Evolutionary conservation across 1,139 yeast species (phyloP).

Genomic region (Magnusiomyces tetraspermus): DNA sequence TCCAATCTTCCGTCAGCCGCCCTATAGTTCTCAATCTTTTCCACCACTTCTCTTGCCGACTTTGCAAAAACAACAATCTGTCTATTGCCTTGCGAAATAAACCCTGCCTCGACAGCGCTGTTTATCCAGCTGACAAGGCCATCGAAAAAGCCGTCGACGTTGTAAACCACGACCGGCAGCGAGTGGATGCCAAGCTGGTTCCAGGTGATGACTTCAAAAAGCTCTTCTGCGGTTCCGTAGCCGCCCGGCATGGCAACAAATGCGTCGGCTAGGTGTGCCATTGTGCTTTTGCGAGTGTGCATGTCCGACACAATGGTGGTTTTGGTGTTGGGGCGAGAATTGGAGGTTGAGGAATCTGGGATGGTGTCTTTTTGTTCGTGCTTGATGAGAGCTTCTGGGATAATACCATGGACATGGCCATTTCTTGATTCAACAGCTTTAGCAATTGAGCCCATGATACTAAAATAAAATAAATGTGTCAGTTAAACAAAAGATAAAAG

Average conservation of each 20-base stretch:
- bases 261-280: slow-evolving; percentile 80
- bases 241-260: slow-evolving; percentile 91
- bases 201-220: slow-evolving; percentile 88
- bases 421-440: slow-evolving; percentile 53
- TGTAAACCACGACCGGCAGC: slow-evolving; percentile 70
- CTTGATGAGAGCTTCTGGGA: slow-evolving; percentile 71
- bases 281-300: slow-evolving; percentile 81
- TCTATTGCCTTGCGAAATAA: slow-evolving; percentile 59
- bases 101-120: slow-evolving; percentile 43
- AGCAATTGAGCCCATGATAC: slow-evolving; percentile 83
- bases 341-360: slow-evolving; percentile 61
- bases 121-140: slow-evolving; percentile 44
- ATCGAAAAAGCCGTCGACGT: slow-evolving; percentile 74
- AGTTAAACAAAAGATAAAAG: too few species aligned
- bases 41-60: slow-evolving; percentile 43
- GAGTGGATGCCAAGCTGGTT: slow-evolving; percentile 77
- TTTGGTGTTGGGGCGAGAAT: too few species aligned
- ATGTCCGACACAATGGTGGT: slow-evolving; percentile 77
- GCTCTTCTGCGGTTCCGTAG: slow-evolving; percentile 81
- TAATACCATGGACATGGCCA: slow-evolving; percentile 78
- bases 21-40: slow-evolving; percentile 48
- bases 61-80: slow-evolving; percentile 60
- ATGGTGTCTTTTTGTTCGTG: slow-evolving; percentile 51
- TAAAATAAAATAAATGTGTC: too few species aligned
- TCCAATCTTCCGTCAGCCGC: slow-evolving; percentile 71